phyloP scores from a whole-genome alignment of 2,329 filamentous ascomycete genomes.

The Nemania bipapillata region DNA sequence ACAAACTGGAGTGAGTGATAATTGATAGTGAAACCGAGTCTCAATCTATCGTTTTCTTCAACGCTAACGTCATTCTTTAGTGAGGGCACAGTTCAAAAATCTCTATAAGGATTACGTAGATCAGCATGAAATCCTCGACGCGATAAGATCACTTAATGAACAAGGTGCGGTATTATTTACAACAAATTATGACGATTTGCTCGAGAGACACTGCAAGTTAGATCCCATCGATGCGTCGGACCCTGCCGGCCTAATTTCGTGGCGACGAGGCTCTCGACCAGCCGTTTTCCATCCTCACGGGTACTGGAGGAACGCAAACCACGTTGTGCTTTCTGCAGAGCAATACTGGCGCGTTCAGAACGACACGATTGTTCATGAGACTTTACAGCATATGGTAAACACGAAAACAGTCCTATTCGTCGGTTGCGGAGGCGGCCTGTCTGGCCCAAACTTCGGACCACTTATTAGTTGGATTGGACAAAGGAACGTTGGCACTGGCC shows the following conservation, averaged over 20 bases:
- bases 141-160: conserved; percentile 30
- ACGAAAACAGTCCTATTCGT: conserved; percentile 37
- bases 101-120: conserved; percentile 26
- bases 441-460: conserved; percentile 33
- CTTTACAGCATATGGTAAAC: conserved; percentile 28
- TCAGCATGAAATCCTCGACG: conserved; percentile 31
- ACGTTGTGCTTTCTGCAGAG: conserved; percentile 34
- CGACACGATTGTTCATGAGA: conserved; percentile 20
- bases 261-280: conserved; percentile 24
- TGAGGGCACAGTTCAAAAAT: conserved; percentile 36
- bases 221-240: conserved; percentile 31
- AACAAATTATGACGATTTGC: conserved; percentile 38
- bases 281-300: conserved; percentile 39
- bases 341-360: conserved; percentile 29
- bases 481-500: conserved; percentile 10
- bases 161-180: conserved; percentile 35
- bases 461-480: conserved; percentile 37
- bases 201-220: conserved; percentile 35
- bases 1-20: conserved; percentile 17
- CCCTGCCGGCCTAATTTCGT: conserved; percentile 21
- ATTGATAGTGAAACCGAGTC: too few species aligned
- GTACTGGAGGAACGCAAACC: conserved; percentile 30
- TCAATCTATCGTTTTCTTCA: not conserved
- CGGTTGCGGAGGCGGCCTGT: conserved; percentile 35
- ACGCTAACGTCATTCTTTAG: not conserved